Base-by-base conservation (phyloP, 345 rosid genomes). In the Citrus glauca region DNA sequence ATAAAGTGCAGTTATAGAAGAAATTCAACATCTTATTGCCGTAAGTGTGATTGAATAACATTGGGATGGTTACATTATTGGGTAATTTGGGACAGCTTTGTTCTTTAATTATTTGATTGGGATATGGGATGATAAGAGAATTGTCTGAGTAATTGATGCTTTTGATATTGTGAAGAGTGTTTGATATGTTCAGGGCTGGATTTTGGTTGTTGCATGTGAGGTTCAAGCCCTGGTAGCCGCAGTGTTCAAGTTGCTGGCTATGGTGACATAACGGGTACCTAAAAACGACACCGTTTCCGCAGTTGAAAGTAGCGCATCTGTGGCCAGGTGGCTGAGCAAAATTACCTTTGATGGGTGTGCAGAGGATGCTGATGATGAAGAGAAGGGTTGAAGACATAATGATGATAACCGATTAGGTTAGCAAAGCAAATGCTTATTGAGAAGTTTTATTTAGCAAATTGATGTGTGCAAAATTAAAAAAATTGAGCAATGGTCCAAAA, bases 161-260 rank as follows among this genome's bases (percentile, higher is more conserved):
- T 27, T 22, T 71, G 5, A 85, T 65, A 1, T 19, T 72, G 42
- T 66, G 72, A 25, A 53, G 30, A 48, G 75, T 22, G 16, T 37
- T 68, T 0, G 76, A 48, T 40, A 82, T 73, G 61, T 74, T 32
- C 20, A 85, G n/a, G 28, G 76, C 20, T 45, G 82, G 73, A 0
- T 61, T 70, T 66, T 67, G 73, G 53, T 9, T 70, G 71, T 22
- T 42, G 80, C 87, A 85, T 2, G 87, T 80, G 69, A 82, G 33
- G 24, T 75, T 78, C 27, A 82, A 56, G 60, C 85, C 82, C 28
- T 81, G 80, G 61, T 82, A 85, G 53, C 87, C 87, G n/a, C 84
- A 85, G 25, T 81, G 75, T 13, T 79, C 77, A 5, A 6, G 24
- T 19, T 37, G 40, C 25, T 42, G 70, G 57, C 40, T 22, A 65